Percentiles rank a stretch among this genome's conserved stretches.
phyloP scores from a whole-genome alignment of 306 rosid species.

The Casuarina cunninghamiana region DNA sequence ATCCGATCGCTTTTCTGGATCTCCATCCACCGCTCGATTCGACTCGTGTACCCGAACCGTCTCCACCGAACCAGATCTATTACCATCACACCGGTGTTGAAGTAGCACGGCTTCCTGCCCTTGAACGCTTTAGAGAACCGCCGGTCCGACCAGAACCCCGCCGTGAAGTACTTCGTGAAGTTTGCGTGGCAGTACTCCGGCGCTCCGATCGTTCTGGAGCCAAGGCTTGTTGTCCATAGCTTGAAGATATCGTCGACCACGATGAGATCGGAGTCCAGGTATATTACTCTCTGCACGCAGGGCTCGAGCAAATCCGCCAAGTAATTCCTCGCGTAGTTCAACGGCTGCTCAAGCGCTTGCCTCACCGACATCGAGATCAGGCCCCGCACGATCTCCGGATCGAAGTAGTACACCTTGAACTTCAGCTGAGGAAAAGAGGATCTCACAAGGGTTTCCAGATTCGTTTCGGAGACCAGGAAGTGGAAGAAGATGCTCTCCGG shows the following conservation, averaged over 20 bases:
- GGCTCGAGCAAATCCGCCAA: slow-evolving; percentile 58
- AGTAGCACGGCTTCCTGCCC: slow-evolving; percentile 58
- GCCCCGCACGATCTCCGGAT: slow-evolving; percentile 49
- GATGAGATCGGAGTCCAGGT: slow-evolving; percentile 71
- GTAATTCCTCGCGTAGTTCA: slow-evolving; percentile 78
- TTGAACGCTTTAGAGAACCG: slow-evolving; percentile 35
- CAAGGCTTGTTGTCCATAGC: slow-evolving; percentile 57
- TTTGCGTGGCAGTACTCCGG: slow-evolving; percentile 85
- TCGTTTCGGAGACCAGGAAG: slow-evolving; percentile 58
- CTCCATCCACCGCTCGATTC: slow-evolving; percentile 77
- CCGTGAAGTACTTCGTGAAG: slow-evolving; percentile 66
- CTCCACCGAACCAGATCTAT: slow-evolving; percentile 77
- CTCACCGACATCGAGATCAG: slow-evolving; percentile 74
- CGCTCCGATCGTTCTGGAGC: slow-evolving; percentile 54
- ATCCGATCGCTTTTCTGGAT: slow-evolving; percentile 66
- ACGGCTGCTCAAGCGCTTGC: slow-evolving; percentile 75
- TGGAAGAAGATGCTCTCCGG: slow-evolving; percentile 72
- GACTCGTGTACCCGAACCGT: slow-evolving; percentile 41
- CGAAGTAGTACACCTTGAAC: slow-evolving; percentile 68
- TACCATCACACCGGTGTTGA: slow-evolving; percentile 87
- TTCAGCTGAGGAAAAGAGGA: slow-evolving; percentile 68
- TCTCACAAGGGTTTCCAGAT: slow-evolving; percentile 50
- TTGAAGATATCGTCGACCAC: slow-evolving; percentile 63
- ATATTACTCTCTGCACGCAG: slow-evolving; percentile 64
- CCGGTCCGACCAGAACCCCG: slow-evolving; percentile 53